phyloP scores from a whole-genome alignment of 2,329 filamentous ascomycete species.

The Aspergillus quadricinctus region DNA sequence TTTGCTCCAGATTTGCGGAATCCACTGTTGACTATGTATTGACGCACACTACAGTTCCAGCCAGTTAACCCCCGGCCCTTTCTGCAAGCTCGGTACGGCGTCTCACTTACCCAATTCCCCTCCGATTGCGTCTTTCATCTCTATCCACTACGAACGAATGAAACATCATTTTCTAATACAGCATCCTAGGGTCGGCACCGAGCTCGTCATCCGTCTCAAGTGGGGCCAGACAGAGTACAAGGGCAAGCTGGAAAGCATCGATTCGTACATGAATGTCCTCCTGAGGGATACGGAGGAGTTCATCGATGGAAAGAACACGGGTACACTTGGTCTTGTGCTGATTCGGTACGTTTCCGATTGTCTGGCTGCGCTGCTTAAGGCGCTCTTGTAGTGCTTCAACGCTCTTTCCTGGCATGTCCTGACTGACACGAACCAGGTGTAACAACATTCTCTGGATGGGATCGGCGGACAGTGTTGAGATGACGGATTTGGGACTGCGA shows the following conservation, averaged over 20 bases:
- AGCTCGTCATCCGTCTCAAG: constrained; percentile 89
- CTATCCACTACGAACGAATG: neutral
- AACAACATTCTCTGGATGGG: constrained; percentile 97
- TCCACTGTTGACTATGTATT: constrained; percentile 6
- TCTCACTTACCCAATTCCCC: neutral
- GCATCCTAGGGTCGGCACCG: constrained; percentile 69
- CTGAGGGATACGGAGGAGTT: constrained; percentile 87
- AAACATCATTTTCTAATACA: constrained; percentile 9
- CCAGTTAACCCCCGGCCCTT: constrained; percentile 96
- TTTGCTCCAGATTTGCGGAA: constrained; percentile 25
- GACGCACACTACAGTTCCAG: constrained; percentile 60
- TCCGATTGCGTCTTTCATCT: neutral
- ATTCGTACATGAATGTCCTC: constrained; percentile 99
- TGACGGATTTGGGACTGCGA: constrained; percentile 40
- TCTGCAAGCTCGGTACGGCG: constrained; percentile 79
- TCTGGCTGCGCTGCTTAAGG: no score
- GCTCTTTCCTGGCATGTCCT: neutral
- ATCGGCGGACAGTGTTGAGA: constrained; percentile 49
- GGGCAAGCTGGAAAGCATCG: constrained; percentile 83
- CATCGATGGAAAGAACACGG: constrained; percentile 80
- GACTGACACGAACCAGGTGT: constrained; percentile 54
- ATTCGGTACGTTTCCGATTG: constrained; percentile 62
- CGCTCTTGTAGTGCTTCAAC: no score
- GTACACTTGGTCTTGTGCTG: constrained; percentile 81
- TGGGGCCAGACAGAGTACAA: constrained; percentile 99